These are phyloP conservation scores for Plasmopara muralis DNA, from an alignment of 352 stramenopile genomes.

Conservation along the genomic window DNA sequence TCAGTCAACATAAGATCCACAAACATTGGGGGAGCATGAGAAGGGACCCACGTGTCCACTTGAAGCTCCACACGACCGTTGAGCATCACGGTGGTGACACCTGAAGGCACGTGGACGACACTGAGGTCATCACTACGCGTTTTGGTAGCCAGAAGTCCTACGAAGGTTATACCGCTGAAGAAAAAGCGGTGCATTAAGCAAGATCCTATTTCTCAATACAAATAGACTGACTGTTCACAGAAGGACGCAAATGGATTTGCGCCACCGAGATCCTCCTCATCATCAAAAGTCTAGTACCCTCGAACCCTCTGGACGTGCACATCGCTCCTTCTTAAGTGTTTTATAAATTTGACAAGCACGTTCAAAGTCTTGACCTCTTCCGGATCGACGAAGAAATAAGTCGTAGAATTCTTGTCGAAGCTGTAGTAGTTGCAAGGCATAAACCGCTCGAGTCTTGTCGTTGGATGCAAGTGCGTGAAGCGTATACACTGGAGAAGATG, in stretches of 20 bases:
- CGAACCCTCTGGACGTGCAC: slow-evolving; percentile 14
- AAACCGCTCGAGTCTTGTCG: slow-evolving; percentile 15
- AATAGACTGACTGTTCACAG: not conserved
- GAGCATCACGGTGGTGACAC: slow-evolving; percentile 42
- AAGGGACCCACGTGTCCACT: slow-evolving; percentile 39
- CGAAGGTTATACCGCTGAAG: slow-evolving; percentile 2
- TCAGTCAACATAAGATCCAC: slow-evolving; percentile 42
- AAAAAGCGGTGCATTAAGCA: slow-evolving; percentile 1
- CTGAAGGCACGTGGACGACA: slow-evolving; percentile 47
- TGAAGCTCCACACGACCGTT: slow-evolving; percentile 30
- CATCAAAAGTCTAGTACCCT: not conserved
- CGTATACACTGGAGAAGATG: not conserved
- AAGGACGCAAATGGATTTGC: not conserved
- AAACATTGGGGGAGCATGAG: slow-evolving; percentile 29
- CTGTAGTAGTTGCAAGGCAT: slow-evolving; percentile 35
- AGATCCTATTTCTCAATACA: slow-evolving; percentile 1
- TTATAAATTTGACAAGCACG: slow-evolving; percentile 32
- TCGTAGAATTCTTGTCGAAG: slow-evolving; percentile 52
- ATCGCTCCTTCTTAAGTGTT: slow-evolving; percentile 26
- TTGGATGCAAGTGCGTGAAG: not conserved
- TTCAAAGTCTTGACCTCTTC: slow-evolving; percentile 21
- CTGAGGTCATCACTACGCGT: slow-evolving; percentile 7
- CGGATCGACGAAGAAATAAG: slow-evolving; percentile 30
- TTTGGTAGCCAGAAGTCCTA: not conserved
- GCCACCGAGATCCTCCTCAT: not conserved